Evolutionary conservation across 306 rosid genomes (phyloP).

Genomic region (Herpetospermum pedunculosum): DNA sequence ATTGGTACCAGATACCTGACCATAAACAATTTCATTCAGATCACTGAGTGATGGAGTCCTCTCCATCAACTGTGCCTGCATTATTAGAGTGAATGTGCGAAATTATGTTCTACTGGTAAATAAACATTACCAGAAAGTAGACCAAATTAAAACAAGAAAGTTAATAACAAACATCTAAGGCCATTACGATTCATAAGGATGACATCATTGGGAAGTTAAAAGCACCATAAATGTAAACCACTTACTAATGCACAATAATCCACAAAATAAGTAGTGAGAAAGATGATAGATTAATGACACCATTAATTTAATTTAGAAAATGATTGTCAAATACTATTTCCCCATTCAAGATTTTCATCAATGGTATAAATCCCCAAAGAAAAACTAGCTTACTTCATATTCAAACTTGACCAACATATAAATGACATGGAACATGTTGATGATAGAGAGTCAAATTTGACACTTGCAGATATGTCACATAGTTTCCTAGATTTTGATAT

Average conservation of each 20-base stretch:
- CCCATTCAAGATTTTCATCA: background rate
- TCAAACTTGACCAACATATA: background rate
- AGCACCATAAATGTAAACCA: background rate
- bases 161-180: background rate
- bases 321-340: background rate
- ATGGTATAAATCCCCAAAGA: background rate
- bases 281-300: background rate
- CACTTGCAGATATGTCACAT: background rate
- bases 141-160: conserved; percentile 1
- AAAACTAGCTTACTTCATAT: background rate
- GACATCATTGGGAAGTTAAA: background rate
- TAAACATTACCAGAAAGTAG: conserved; percentile 2
- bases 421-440: background rate
- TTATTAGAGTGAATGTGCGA: conserved; percentile 27
- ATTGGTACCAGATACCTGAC: conserved; percentile 51
- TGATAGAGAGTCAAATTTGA: background rate
- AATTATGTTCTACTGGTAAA: conserved; percentile 12
- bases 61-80: conserved; percentile 79
- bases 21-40: conserved; percentile 79
- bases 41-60: conserved; percentile 91
- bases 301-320: background rate
- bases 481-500: background rate
- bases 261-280: background rate
- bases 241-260: background rate
- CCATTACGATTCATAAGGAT: background rate